Conservation (phyloP, 306 rosid species). For the Dryas octopetala region DNA sequence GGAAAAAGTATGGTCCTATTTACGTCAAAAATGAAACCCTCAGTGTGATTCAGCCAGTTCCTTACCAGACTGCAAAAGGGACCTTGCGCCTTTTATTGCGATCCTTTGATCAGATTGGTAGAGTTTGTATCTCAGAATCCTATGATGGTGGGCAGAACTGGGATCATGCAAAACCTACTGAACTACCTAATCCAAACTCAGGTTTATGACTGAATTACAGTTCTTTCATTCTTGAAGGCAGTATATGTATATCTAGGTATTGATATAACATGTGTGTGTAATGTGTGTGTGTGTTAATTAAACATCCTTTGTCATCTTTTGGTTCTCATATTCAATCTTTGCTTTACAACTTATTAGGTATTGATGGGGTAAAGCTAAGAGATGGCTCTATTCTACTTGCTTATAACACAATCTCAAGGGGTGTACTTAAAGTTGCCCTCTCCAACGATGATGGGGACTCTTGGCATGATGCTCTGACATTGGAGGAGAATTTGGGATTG, state of each 20-base stretch:
- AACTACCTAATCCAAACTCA: constrained; percentile 95
- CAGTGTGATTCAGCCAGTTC: constrained; percentile 93
- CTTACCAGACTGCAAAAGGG: constrained; percentile 72
- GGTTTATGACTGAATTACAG: constrained; percentile 43
- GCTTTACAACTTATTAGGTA: constrained; percentile 43
- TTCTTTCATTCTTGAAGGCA: constrained; percentile 18
- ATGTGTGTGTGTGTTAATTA: neutral
- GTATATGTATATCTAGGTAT: neutral
- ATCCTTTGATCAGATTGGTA: constrained; percentile 63
- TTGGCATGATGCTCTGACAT: constrained; percentile 64
- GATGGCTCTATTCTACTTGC: constrained; percentile 73
- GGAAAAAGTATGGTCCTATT: constrained; percentile 91
- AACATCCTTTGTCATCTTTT: neutral
- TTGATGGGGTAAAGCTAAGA: constrained; percentile 84
- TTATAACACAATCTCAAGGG: constrained; percentile 72
- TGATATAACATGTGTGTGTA: no score
- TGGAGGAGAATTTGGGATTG: constrained; percentile 67
- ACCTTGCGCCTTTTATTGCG: constrained; percentile 72
- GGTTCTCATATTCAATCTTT: neutral
- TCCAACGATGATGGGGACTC: constrained; percentile 86
- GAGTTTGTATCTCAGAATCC: constrained; percentile 78
- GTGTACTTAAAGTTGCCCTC: constrained; percentile 74
- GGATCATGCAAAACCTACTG: constrained; percentile 67
- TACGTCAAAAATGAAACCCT: constrained; percentile 60
- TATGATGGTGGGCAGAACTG: constrained; percentile 73